These are phyloP conservation scores for Sisymbrium altissimum DNA, from an alignment of 345 rosid species.

Conservation along the genomic window DNA sequence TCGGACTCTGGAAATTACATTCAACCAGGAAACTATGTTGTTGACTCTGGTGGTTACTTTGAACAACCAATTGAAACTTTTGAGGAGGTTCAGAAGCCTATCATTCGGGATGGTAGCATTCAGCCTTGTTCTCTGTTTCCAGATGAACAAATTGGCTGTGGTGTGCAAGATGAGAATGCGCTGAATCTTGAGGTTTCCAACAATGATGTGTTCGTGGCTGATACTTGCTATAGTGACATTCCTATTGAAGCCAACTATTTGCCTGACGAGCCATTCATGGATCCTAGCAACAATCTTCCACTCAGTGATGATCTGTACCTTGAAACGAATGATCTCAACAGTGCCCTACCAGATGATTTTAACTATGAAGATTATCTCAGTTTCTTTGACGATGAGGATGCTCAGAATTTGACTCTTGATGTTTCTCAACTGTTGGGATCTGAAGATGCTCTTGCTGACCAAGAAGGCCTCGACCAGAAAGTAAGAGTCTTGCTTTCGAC, in stretches of 20 bases:
- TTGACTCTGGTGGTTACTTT: conserved; percentile 34
- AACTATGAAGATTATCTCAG: conserved; percentile 69
- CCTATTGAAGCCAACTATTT: conserved; percentile 38
- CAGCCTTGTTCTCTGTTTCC: conserved; percentile 37
- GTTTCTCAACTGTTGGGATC: conserved; percentile 43
- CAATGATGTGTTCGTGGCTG: conserved; percentile 39
- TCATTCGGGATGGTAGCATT: conserved; percentile 35
- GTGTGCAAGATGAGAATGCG: conserved; percentile 42
- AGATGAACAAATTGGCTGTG: conserved; percentile 42
- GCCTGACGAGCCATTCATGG: conserved; percentile 53
- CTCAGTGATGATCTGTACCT: conserved; percentile 50
- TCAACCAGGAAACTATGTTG: conserved; percentile 20
- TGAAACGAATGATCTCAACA: conserved; percentile 68
- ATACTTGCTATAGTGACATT: conserved; percentile 41
- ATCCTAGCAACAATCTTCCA: conserved; percentile 41
- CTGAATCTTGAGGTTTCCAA: conserved; percentile 41
- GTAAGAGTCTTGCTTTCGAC: conserved; percentile 32
- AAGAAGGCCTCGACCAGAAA: conserved; percentile 28
- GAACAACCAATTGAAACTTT: conserved; percentile 35
- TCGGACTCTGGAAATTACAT: conserved; percentile 24
- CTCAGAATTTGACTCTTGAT: conserved; percentile 43
- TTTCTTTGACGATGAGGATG: conserved; percentile 55
- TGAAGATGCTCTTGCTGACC: conserved; percentile 33
- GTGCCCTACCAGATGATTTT: conserved; percentile 49
- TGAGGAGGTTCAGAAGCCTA: conserved; percentile 58